Conservation (phyloP, 2,329 filamentous ascomycete species). For the Fusarium coffeatum region DNA sequence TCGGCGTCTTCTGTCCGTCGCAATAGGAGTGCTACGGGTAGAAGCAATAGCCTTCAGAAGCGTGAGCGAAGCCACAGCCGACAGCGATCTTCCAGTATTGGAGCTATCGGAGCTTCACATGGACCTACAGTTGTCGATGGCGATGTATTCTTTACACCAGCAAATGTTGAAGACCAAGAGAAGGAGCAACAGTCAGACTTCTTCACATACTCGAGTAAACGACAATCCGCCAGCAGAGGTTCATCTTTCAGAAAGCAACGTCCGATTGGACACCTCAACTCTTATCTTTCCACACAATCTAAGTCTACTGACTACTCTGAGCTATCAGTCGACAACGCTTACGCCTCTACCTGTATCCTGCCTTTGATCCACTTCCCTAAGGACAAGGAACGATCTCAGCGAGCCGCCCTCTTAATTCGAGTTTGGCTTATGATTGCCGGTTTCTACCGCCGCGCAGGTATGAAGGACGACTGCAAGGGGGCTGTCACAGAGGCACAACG, state of each 20-base stretch:
- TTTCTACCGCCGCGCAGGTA: constrained; percentile 84
- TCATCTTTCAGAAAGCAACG: constrained; percentile 59
- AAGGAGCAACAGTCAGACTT: constrained; percentile 56
- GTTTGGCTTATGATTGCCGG: constrained; percentile 93
- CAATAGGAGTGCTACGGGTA: constrained; percentile 60
- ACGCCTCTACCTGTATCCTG: constrained; percentile 60
- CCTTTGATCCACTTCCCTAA: constrained; percentile 67
- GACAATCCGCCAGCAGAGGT: constrained; percentile 52
- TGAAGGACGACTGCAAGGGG: constrained; percentile 82
- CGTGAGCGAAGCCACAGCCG: constrained; percentile 63
- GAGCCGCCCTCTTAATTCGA: constrained; percentile 71
- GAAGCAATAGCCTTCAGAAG: constrained; percentile 65
- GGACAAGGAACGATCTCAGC: constrained; percentile 63
- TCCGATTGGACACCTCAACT: constrained; percentile 59
- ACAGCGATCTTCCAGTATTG: constrained; percentile 58
- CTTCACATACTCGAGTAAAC: constrained; percentile 57
- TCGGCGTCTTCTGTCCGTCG: constrained; percentile 48
- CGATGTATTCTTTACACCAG: constrained; percentile 63
- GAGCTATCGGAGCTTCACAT: constrained; percentile 49
- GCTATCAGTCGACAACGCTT: constrained; percentile 54
- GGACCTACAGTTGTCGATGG: constrained; percentile 61
- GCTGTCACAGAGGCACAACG: constrained; percentile 85
- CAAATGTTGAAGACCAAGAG: constrained; percentile 53
- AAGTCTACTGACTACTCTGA: constrained; percentile 56
- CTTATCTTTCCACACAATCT: constrained; percentile 57